Conservation (phyloP, 192 early-diverging fungal species). For the Entophlyctis helioformis region DNA sequence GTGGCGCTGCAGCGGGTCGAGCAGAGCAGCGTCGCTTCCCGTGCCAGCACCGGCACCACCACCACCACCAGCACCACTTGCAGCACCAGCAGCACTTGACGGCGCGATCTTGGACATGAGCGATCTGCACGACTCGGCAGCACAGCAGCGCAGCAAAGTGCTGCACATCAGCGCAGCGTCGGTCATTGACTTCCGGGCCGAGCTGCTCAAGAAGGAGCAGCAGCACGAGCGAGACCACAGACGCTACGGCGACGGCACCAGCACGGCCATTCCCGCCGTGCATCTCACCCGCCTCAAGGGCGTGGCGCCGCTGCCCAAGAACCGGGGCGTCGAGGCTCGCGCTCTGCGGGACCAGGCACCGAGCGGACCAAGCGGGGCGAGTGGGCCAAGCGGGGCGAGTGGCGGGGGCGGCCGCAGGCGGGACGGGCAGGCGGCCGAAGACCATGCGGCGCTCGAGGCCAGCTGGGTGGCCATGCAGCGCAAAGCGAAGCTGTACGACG, state of each 20-base stretch:
- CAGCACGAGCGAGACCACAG: slow-evolving; percentile 13
- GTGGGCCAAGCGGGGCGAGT: too few relatives aligned
- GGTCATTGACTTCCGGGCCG: slow-evolving; percentile 32
- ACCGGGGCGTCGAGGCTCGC: slow-evolving; percentile 33
- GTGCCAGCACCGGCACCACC: too few relatives aligned
- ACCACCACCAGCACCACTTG: too few relatives aligned
- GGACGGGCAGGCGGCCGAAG: slow-evolving; percentile 9
- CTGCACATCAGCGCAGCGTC: too few relatives aligned
- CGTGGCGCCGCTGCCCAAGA: slow-evolving; percentile 10
- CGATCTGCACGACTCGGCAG: too few relatives aligned
- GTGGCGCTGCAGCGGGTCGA: too few relatives aligned
- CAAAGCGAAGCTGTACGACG: slow-evolving; percentile 54
- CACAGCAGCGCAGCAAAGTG: too few relatives aligned
- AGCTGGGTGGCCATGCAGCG: slow-evolving; percentile 40
- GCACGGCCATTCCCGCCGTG: slow-evolving; percentile 6
- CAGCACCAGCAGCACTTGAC: too few relatives aligned
- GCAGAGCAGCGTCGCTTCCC: too few relatives aligned
- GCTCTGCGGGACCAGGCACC: slow-evolving; percentile 2
- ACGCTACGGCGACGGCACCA: slow-evolving; percentile 2
- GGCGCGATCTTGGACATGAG: too few relatives aligned
- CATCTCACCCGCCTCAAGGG: slow-evolving; percentile 5
- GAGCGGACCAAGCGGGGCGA: not conserved
- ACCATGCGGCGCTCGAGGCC: slow-evolving; percentile 16
- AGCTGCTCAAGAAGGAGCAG: slow-evolving; percentile 23
- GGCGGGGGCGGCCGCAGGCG: too few relatives aligned